Evolutionary conservation across 2,329 filamentous ascomycete species (phyloP).

Genomic region (Cryphonectria naterciae): DNA sequence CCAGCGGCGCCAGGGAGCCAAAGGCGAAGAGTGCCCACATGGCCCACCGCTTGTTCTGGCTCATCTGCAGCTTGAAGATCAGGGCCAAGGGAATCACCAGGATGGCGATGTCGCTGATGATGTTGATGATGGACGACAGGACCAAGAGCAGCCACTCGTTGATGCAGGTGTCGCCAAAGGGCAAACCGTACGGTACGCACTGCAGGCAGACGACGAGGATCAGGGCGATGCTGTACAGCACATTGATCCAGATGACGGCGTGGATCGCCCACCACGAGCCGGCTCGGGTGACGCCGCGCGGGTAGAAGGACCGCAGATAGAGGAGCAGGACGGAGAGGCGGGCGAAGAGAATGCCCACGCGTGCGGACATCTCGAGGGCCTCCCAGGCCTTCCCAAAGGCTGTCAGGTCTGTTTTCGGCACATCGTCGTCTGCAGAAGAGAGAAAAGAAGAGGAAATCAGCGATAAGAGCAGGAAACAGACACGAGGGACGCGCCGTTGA

Average conservation of each 20-base stretch:
- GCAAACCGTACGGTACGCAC: slow-evolving; percentile 31
- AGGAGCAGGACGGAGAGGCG: slow-evolving; percentile 38
- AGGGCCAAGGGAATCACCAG: slow-evolving; percentile 37
- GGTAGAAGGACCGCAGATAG: slow-evolving; percentile 51
- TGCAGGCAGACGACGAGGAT: slow-evolving; percentile 34
- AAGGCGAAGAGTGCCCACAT: slow-evolving; percentile 38
- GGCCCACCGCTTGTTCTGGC: slow-evolving; percentile 35
- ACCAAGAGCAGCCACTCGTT: slow-evolving; percentile 34
- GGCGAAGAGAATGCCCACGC: slow-evolving; percentile 35
- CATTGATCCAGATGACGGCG: slow-evolving; percentile 32
- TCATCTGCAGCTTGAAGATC: slow-evolving; percentile 37
- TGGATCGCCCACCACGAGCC: slow-evolving; percentile 34
- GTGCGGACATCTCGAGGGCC: slow-evolving; percentile 33
- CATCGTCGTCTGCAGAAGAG: slow-evolving; percentile 20
- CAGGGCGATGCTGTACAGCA: slow-evolving; percentile 34
- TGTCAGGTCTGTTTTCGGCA: slow-evolving; percentile 28
- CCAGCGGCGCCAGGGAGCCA: slow-evolving; percentile 36
- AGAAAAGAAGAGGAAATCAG: neutral
- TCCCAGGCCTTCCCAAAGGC: slow-evolving; percentile 31
- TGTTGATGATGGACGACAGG: slow-evolving; percentile 35
- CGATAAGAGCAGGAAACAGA: too few species aligned
- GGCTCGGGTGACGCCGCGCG: slow-evolving; percentile 45
- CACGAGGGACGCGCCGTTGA: neutral
- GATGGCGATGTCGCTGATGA: slow-evolving; percentile 36
- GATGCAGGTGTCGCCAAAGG: slow-evolving; percentile 34